Percentiles rank a stretch among this genome's conserved stretches.
These are phyloP conservation scores for Eutreptiella sp. DNA, from an alignment of 208 protist genomes.

Conservation along the genomic window DNA sequence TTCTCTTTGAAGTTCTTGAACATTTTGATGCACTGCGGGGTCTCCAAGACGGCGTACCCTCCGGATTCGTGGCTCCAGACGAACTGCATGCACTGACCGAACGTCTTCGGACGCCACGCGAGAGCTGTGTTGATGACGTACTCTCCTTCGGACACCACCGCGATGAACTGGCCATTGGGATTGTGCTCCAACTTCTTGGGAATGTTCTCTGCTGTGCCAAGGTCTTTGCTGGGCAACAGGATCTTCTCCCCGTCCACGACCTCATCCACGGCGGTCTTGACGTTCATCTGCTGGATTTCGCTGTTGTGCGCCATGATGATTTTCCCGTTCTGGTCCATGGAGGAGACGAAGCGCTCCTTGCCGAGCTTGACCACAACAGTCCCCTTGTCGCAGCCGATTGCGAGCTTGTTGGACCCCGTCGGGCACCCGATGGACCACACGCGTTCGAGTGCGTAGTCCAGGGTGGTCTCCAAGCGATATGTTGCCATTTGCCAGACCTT, in stretches of 20 bases:
- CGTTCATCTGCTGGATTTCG: slow-evolving; percentile 81
- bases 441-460: slow-evolving; percentile 77
- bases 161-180: slow-evolving; percentile 86
- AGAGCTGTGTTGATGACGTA: slow-evolving; percentile 97
- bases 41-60: slow-evolving; percentile 86
- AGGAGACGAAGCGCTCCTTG: slow-evolving; percentile 86
- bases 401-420: slow-evolving; percentile 64
- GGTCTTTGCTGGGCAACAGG: slow-evolving; percentile 73
- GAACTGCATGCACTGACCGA: slow-evolving; percentile 91
- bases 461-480: slow-evolving; percentile 83
- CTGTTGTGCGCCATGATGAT: slow-evolving; percentile 87
- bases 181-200: slow-evolving; percentile 83
- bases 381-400: slow-evolving; percentile 85
- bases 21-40: slow-evolving; percentile 73
- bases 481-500: slow-evolving; percentile 89
- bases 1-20: slow-evolving; percentile 94
- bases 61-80: slow-evolving; percentile 80
- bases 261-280: slow-evolving; percentile 58
- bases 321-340: slow-evolving; percentile 94
- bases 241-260: slow-evolving; percentile 59
- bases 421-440: slow-evolving; percentile 82
- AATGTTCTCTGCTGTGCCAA: slow-evolving; percentile 87
- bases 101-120: slow-evolving; percentile 88
- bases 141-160: slow-evolving; percentile 88
- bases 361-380: slow-evolving; percentile 75